These are phyloP conservation scores for Dunaliella primolecta DNA, from an alignment of 139 green algal genomes.

Conservation along the genomic window DNA sequence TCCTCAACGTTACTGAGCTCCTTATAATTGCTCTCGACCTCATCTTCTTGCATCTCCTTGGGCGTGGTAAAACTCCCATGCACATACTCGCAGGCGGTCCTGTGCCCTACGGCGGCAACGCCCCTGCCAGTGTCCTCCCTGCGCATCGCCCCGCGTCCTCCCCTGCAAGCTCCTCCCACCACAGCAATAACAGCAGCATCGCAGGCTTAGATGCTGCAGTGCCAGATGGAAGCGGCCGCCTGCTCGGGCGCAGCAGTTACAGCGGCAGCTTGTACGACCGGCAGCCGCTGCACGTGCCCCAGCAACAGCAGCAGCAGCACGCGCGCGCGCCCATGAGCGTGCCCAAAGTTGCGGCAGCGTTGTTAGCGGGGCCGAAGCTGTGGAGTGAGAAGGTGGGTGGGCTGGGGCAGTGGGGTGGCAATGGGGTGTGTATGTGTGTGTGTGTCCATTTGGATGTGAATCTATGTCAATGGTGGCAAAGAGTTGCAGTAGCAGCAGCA, in stretches of 20 bases:
- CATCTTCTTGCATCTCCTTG: too few relatives aligned
- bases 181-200: neutral
- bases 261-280: neutral
- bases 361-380: neutral
- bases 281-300: neutral
- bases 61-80: too few relatives aligned
- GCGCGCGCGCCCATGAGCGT: neutral
- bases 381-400: constrained; percentile 5
- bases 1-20: too few relatives aligned
- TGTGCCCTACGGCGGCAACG: neutral
- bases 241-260: neutral
- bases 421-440: too few relatives aligned
- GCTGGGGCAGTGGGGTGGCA: neutral
- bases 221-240: neutral
- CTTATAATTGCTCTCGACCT: too few relatives aligned
- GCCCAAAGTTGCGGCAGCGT: neutral
- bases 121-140: neutral
- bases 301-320: neutral
- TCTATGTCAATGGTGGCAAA: too few relatives aligned
- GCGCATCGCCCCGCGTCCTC: neutral
- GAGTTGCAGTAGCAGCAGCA: too few relatives aligned
- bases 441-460: too few relatives aligned
- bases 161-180: neutral
- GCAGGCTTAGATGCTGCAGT: too few relatives aligned
- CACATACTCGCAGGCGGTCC: neutral